Evolutionary conservation across 1,139 yeast species (phyloP), one percentile per base, ranked within the genome.

Genomic region (Entelexis paramagnoliae): DNA sequence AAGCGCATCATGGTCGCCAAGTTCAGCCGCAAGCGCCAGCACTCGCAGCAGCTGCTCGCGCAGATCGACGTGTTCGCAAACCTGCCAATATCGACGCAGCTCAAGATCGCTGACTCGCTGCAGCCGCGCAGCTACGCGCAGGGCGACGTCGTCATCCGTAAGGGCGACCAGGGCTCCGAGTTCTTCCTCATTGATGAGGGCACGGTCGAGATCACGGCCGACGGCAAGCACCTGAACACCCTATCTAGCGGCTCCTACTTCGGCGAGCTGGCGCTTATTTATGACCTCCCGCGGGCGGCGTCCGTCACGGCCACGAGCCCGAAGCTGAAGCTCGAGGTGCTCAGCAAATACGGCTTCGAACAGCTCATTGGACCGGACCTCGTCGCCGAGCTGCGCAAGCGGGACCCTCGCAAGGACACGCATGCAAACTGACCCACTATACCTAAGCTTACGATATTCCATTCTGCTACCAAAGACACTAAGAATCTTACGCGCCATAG

Each of bases 261-360:
- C 68, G 98, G 98, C 59, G 98, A 91, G 70, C 80, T 91, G 58
- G 97, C 98, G 2, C 74, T 91, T 60, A 74, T 91, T 61, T 85
- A 89, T 62, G 96, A 91, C 64, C 73, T 82, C 56, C 97, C 97
- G 57, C 80, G 98, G 69, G 94, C 87, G 66, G 98, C 98, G 33
- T 84, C 96, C 4, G 93, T 91, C 40, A 79, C 77, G 52, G 96
- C 96, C 2, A 70, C 76, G 33, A 48, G 53, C n/a, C 78, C 83
- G 52, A 75, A 76, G 49, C 81, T 91, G 28, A 84, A 85, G 62
- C 95, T 89, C 47, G 97, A 95, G 28, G 83, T 93, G 3, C 75
- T 91, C 61, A 95, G 88, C 56, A 88, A 89, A 71, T 78, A 84
- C 55, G 98, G 96, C 0, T 91, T 91, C 73, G 91, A 88, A 68